Conservation (phyloP, 208 protist species). For the Wallacemonas sp. region DNA sequence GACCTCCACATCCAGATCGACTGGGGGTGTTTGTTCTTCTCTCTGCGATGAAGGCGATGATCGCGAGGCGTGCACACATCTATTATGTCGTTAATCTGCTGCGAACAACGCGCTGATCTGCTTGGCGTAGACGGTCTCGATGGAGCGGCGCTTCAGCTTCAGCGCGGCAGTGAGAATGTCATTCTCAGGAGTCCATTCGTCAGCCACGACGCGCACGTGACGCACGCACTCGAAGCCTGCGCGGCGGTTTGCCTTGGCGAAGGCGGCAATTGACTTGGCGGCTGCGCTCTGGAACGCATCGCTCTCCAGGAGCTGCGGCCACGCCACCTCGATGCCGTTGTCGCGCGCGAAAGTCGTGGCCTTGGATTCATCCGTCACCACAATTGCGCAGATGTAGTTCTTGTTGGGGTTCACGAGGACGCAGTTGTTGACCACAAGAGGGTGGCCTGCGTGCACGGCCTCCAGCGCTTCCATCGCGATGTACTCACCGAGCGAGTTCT, state of each 20-base stretch:
- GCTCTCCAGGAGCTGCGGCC: conserved; percentile 34
- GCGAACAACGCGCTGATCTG: conserved; percentile 67
- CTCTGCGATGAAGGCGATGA: no score
- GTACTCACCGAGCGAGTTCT: conserved; percentile 92
- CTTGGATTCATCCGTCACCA: conserved; percentile 42
- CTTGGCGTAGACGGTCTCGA: conserved; percentile 62
- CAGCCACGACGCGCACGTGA: conserved; percentile 51
- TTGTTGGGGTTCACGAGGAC: conserved; percentile 29
- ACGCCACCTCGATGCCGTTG: conserved; percentile 31
- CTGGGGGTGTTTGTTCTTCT: no score
- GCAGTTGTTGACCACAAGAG: conserved; percentile 65
- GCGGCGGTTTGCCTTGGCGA: conserved; percentile 32
- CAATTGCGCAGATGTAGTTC: conserved; percentile 51
- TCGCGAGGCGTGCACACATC: no score
- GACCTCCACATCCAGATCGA: no score
- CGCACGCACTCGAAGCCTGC: conserved; percentile 59
- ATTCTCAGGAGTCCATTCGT: conserved; percentile 89
- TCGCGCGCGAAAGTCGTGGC: conserved; percentile 43
- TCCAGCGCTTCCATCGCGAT: conserved; percentile 85
- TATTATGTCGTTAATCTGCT: conserved; percentile 27
- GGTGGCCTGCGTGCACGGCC: conserved; percentile 58
- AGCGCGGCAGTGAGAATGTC: conserved; percentile 71
- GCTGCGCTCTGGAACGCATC: conserved; percentile 35
- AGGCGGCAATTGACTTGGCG: conserved; percentile 34
- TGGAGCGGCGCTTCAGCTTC: conserved; percentile 74